Conservation (phyloP, 2,329 filamentous ascomycete genomes). For the Colletotrichum plurivorum region DNA sequence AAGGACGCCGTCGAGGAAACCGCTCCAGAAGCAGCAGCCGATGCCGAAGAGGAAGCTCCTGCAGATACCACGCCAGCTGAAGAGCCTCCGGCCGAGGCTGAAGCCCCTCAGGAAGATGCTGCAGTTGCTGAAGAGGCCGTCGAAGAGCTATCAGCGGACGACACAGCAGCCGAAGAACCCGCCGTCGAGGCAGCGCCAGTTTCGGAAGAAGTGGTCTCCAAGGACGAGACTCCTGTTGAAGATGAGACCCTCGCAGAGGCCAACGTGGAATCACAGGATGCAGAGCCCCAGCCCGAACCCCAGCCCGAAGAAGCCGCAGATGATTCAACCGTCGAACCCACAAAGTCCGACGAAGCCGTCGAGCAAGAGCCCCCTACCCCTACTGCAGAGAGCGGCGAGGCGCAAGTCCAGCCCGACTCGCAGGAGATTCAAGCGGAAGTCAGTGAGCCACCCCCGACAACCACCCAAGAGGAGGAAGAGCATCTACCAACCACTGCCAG, state of each 20-base stretch:
- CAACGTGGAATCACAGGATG: background rate
- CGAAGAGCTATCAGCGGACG: background rate
- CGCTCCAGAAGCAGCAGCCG: background rate
- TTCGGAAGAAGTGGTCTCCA: background rate
- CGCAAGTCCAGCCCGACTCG: conserved; percentile 52
- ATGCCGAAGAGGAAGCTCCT: background rate
- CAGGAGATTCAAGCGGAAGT: conserved; percentile 30
- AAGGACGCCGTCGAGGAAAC: background rate
- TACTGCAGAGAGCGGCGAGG: conserved; percentile 15
- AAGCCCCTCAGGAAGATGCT: background rate
- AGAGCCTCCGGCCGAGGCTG: background rate
- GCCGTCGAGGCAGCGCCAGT: no score
- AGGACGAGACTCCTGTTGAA: background rate
- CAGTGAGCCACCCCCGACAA: conserved; percentile 28
- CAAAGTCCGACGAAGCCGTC: background rate
- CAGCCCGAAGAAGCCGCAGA: background rate
- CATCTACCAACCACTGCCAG: conserved; percentile 32
- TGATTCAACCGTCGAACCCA: background rate
- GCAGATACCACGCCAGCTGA: background rate
- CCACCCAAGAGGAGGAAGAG: conserved; percentile 25
- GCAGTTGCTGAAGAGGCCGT: background rate
- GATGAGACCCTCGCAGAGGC: background rate
- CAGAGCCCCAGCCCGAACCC: background rate
- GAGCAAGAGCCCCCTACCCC: background rate
- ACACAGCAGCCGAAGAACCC: background rate